Percentiles rank a stretch among this genome's conserved stretches.
These are phyloP conservation scores for Nothophoma quercina DNA, from an alignment of 2,329 filamentous ascomycete genomes.

Conservation along the genomic window DNA sequence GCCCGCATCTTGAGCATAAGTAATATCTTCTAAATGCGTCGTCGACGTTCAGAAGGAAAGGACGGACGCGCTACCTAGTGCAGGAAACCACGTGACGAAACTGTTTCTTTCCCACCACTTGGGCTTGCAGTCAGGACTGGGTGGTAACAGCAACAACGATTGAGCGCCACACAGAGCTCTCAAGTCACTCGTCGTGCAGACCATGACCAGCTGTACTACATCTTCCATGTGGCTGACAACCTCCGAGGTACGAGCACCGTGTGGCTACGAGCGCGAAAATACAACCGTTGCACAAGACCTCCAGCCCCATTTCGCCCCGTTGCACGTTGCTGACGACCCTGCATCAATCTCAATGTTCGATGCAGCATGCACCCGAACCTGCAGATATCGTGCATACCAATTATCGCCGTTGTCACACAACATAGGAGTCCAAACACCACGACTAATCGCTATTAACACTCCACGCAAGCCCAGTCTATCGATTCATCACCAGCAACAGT, in stretches of 20 bases:
- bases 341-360: background rate
- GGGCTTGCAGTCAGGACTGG: too few species aligned
- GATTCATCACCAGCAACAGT: background rate
- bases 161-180: too few species aligned
- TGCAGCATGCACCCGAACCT: background rate
- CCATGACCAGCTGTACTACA: background rate
- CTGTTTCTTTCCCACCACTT: too few species aligned
- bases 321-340: slow-evolving; percentile 3
- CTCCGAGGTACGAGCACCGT: too few species aligned
- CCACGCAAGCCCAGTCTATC: background rate
- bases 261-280: too few species aligned
- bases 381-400: slow-evolving; percentile 1
- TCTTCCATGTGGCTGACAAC: background rate
- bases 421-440: background rate
- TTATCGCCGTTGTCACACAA: background rate
- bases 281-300: background rate
- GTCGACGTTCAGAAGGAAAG: too few species aligned
- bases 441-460: background rate
- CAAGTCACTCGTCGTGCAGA: background rate
- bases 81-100: too few species aligned
- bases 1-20: too few species aligned
- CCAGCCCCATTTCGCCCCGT: background rate
- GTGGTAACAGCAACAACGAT: too few species aligned
- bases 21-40: too few species aligned
- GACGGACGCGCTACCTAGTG: too few species aligned